Evolutionary conservation across 108 stramenopile species (phyloP), one percentile per base, ranked within the genome.

Genomic region (Cylindrotheca closterium): DNA sequence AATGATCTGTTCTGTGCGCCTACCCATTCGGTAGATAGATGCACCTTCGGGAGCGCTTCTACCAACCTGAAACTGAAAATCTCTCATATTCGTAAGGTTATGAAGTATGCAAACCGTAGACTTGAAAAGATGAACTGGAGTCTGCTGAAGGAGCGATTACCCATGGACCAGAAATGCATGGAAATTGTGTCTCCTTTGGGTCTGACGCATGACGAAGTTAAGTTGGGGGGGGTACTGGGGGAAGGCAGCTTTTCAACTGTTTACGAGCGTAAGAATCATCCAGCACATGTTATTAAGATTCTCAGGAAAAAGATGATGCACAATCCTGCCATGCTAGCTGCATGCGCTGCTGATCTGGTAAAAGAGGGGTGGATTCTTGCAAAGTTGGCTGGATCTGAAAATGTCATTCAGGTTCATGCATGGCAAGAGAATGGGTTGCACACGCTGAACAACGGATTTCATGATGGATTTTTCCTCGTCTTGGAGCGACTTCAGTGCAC

Each of bases 181-280:
- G 42, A 8, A 45, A 45, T 15, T 12, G 42, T 15, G 15, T 45
- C 42, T 15, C 42, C 12, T 24, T 30, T 34, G 12, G 2, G 50
- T 26, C 17, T 68, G 1, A 3, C 42, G 0, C 70, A 71, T 22
- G 48, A 45, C 1, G 22, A 86, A 63, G 60, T 87, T 33, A 55
- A 58, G 24, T 47, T 83, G 2, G 90, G 85, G 18, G 58, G 51
- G 66, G 60, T 84, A 8, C 69, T 91, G 34, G 90, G 90, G 18
- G 56, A 73, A 26, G 90, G 90, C 19, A 82, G 83, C 22, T 91
- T 88, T 52, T 81, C 81, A 48, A 33, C 65, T 12, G 90, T 88
- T 10, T 86, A 65, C 60, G 83, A 78, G 47, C 70, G 85, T 31
- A 64, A 72, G 24, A 27, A 34, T 48, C 47, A 25, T 18, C 5